A percentile compares a stretch with the other conserved stretches of the same genome.
Evolutionary conservation across 805 yeast species (phyloP).

Genomic region (Metschnikowia borealis): DNA sequence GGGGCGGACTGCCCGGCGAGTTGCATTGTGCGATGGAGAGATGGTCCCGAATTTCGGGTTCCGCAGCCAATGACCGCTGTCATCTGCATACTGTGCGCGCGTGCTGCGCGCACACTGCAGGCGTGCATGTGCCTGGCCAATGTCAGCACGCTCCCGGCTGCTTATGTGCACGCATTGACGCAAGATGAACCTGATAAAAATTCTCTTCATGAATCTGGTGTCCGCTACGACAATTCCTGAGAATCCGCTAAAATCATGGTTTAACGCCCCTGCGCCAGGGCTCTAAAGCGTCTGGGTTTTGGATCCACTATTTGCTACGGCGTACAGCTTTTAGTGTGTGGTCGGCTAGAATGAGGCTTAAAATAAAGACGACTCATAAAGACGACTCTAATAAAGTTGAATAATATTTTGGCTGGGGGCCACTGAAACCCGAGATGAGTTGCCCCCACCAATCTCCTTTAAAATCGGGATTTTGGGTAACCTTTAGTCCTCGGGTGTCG

Average conservation of each 20-base stretch:
- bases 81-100: conserved; percentile 1
- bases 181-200: conserved; percentile 4
- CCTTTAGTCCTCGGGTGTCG: no score
- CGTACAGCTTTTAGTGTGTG: no score
- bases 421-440: no score
- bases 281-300: no score
- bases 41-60: conserved; percentile 12
- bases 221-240: not conserved
- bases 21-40: not conserved
- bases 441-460: no score
- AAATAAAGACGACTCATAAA: no score
- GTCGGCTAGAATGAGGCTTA: no score
- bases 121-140: conserved; percentile 1
- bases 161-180: not conserved
- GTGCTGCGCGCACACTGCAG: not conserved
- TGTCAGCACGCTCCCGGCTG: not conserved
- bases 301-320: no score
- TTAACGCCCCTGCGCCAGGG: no score
- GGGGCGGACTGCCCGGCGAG: not conserved
- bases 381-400: no score
- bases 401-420: no score
- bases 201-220: not conserved
- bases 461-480: no score
- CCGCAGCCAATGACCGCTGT: conserved; percentile 15
- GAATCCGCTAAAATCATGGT: not conserved